Base-by-base conservation (phyloP, 768 basidiomycete species). In the Boletus subparvulus region DNA sequence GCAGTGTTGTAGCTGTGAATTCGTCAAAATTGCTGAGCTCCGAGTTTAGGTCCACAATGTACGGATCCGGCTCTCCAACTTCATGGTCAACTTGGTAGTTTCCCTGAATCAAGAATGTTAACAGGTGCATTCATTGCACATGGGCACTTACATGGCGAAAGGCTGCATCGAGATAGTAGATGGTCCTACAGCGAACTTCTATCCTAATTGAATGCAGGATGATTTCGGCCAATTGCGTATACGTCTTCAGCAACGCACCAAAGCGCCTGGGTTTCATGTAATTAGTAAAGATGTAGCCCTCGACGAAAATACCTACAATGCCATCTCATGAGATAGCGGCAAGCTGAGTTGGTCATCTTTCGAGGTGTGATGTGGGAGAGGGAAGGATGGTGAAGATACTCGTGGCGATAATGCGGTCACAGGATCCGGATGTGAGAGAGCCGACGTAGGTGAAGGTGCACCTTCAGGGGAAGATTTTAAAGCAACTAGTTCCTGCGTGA, bases 21-120 rank as follows among this genome's bases (percentile, higher is more conserved):
- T 90, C 91, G 57, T 95, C 89, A 62, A 84, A 87, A 62, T 85
- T 79, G 19, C 85, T 82, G 4, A 98, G 74, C 61, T 94, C 90
- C 11, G 77, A 77, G 63, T 94, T 97, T 49, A 98, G 78, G 69
- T 96, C 93, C 32, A 89, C 78, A 48, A 97, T 80, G 66, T 93
- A 86, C 10, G 92, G 85, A 69, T 98, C 96, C 1, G 94, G 96
- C 65, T 96, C 94, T n/a, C 83, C 80, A 6, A 88, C 87, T 70
- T 95, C 94, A 59, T 85, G 83, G 28, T 90, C 87, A 26, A 92
- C 78, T 47, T 80, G 78, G 68, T 96, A 96, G 58, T 91, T 88
- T 36, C 94, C 93, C 94, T 97, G 62, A 6, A 64, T 40, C 44
- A 19, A 35, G 37, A 17, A 33, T 47, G 58, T 59, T 43, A 60